A percentile compares a stretch with the other conserved stretches of the same genome.
These are phyloP conservation scores for Lactarius akahatsu DNA, from an alignment of 768 basidiomycete genomes.

Conservation along the genomic window DNA sequence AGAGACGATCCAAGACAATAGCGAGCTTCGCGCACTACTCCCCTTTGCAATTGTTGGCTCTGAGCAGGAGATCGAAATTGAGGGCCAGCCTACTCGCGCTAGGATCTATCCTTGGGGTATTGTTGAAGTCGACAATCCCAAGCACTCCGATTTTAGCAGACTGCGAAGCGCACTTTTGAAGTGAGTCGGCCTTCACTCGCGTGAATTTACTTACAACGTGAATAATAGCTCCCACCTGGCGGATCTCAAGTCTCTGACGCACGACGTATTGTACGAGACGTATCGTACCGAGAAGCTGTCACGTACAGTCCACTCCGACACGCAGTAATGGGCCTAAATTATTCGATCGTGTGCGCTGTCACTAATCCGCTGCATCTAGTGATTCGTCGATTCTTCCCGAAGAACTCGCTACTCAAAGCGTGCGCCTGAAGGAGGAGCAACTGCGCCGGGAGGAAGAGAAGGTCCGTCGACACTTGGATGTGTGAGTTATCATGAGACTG, in stretches of 20 bases:
- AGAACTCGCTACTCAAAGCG: constrained; percentile 94
- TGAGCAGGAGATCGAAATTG: constrained; percentile 93
- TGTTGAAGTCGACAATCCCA: constrained; percentile 98
- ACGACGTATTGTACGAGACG: constrained; percentile 93
- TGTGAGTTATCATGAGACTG: constrained; percentile 9
- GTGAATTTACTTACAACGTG: constrained; percentile 13
- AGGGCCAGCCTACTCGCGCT: constrained; percentile 88
- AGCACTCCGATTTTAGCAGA: constrained; percentile 97
- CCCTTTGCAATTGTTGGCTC: constrained; percentile 98
- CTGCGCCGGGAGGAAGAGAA: constrained; percentile 96
- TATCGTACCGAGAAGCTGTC: constrained; percentile 98
- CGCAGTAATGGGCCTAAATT: constrained; percentile 50
- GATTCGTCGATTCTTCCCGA: constrained; percentile 92
- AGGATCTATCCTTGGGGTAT: constrained; percentile 98
- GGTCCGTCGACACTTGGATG: constrained; percentile 40
- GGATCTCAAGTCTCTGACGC: constrained; percentile 91
- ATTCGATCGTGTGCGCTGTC: background rate
- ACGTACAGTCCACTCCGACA: constrained; percentile 78
- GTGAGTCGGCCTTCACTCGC: constrained; percentile 43
- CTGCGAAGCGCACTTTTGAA: constrained; percentile 89
- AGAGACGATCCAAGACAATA: constrained; percentile 97
- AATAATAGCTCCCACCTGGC: constrained; percentile 82
- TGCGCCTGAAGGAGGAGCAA: constrained; percentile 98
- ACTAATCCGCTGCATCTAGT: constrained; percentile 41
- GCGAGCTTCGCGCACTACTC: constrained; percentile 87